These are phyloP conservation scores for Globisporangium heterothallicum DNA, from an alignment of 352 stramenopile genomes.

Conservation along the genomic window DNA sequence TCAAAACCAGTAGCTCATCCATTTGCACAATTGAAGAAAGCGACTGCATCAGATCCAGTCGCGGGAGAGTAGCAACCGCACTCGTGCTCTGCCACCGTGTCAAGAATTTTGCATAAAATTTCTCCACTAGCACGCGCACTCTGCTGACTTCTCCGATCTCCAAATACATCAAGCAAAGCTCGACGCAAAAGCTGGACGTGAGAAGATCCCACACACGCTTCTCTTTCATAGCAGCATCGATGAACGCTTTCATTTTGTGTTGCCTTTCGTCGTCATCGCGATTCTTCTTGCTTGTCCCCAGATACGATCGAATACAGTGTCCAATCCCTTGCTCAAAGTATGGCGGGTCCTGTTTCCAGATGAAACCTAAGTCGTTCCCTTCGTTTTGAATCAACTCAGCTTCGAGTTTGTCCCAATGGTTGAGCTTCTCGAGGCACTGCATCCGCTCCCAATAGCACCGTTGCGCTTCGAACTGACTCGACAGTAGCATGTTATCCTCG, in stretches of 20 bases:
- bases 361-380: slow-evolving; percentile 17
- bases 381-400: slow-evolving; percentile 28
- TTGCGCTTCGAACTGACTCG: slow-evolving; percentile 33
- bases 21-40: slow-evolving; percentile 61
- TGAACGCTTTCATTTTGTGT: slow-evolving; percentile 14
- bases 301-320: slow-evolving; percentile 37
- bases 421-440: slow-evolving; percentile 57
- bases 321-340: slow-evolving; percentile 66
- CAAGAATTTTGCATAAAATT: slow-evolving; percentile 47
- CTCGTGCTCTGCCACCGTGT: slow-evolving; percentile 58
- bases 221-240: slow-evolving; percentile 24
- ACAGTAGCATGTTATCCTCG: slow-evolving; percentile 20
- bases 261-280: background rate
- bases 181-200: slow-evolving; percentile 40
- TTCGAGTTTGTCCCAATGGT: slow-evolving; percentile 61
- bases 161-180: slow-evolving; percentile 42
- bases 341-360: slow-evolving; percentile 57
- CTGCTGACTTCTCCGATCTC: slow-evolving; percentile 35
- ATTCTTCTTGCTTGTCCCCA: slow-evolving; percentile 27
- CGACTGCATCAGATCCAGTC: slow-evolving; percentile 56
- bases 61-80: slow-evolving; percentile 30
- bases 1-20: slow-evolving; percentile 36
- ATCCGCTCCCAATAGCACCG: slow-evolving; percentile 63
- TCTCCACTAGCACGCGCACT: slow-evolving; percentile 50
- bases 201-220: slow-evolving; percentile 31